phyloP scores from a whole-genome alignment of 495 filamentous ascomycete species.

The Parachaetomium inaequale region DNA sequence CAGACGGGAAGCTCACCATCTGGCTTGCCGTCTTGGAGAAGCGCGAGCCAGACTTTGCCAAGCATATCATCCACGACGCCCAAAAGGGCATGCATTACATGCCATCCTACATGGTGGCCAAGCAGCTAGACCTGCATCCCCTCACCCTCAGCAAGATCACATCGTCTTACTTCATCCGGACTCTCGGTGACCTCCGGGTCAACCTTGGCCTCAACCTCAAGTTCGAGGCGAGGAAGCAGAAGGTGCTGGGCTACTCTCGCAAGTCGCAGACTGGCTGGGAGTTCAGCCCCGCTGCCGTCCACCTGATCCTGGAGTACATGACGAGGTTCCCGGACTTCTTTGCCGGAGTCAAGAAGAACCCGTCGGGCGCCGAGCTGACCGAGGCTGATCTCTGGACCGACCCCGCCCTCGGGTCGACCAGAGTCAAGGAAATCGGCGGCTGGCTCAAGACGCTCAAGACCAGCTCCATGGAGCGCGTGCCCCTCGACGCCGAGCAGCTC shows the following conservation, averaged over 20 bases:
- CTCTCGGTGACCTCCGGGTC: constrained; percentile 67
- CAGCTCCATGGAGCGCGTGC: constrained; percentile 87
- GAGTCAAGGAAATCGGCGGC: constrained; percentile 78
- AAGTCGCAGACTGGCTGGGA: constrained; percentile 86
- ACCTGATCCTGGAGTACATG: constrained; percentile 83
- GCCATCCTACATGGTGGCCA: constrained; percentile 83
- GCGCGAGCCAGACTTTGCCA: constrained; percentile 78
- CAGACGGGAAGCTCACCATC: constrained; percentile 68
- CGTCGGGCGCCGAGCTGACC: constrained; percentile 41
- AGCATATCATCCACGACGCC: constrained; percentile 61
- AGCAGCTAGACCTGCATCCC: constrained; percentile 73
- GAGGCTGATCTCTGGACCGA: constrained; percentile 85
- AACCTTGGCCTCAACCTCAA: constrained; percentile 96
- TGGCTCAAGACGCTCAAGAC: constrained; percentile 90
- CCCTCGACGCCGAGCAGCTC: constrained; percentile 90
- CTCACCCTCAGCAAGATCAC: constrained; percentile 94
- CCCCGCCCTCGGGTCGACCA: constrained; percentile 58
- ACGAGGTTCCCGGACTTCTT: constrained; percentile 92
- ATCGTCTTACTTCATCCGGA: constrained; percentile 79
- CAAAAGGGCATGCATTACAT: constrained; percentile 69
- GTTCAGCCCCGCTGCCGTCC: constrained; percentile 80
- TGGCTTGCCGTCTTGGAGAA: constrained; percentile 64
- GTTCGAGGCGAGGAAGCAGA: constrained; percentile 90
- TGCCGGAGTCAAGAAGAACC: constrained; percentile 71
- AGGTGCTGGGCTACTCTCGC: constrained; percentile 93